Conservation (phyloP, 371 early-diverging fungal species). For the Haplosporangium sp. region DNA sequence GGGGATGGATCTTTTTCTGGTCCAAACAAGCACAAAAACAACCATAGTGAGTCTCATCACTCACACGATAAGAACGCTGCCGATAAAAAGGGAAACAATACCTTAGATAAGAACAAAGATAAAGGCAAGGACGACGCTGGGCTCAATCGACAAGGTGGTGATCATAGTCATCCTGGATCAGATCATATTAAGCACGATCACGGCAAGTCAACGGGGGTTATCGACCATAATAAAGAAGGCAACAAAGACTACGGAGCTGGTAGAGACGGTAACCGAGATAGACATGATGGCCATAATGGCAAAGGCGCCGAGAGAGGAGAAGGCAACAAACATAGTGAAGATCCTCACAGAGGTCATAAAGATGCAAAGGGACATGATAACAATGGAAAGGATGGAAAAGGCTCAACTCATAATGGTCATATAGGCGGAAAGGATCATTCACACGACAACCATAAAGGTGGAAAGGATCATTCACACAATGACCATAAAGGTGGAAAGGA, state of each 20-base stretch:
- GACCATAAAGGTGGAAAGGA: not conserved
- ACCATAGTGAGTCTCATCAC: not conserved
- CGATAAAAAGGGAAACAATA: constrained; percentile 1
- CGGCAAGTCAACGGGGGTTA: not conserved
- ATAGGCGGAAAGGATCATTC: no score
- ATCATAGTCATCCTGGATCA: not conserved
- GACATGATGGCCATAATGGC: not conserved
- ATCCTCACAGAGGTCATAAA: not conserved
- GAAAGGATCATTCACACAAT: not conserved
- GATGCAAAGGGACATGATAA: not conserved
- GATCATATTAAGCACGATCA: not conserved
- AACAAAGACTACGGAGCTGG: not conserved
- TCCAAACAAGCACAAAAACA: not conserved
- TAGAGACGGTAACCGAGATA: not conserved
- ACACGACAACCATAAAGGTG: not conserved
- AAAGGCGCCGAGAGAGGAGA: not conserved
- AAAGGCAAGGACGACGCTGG: not conserved
- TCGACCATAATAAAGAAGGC: not conserved
- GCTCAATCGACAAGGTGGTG: not conserved
- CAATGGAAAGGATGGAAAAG: not conserved
- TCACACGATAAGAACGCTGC: not conserved
- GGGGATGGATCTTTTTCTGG: not conserved
- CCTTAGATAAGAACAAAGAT: not conserved
- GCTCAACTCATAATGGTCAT: no score
- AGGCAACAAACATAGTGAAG: not conserved